phyloP scores from a whole-genome alignment of 768 basidiomycete genomes.

The Hygrophorus pudorinus region DNA sequence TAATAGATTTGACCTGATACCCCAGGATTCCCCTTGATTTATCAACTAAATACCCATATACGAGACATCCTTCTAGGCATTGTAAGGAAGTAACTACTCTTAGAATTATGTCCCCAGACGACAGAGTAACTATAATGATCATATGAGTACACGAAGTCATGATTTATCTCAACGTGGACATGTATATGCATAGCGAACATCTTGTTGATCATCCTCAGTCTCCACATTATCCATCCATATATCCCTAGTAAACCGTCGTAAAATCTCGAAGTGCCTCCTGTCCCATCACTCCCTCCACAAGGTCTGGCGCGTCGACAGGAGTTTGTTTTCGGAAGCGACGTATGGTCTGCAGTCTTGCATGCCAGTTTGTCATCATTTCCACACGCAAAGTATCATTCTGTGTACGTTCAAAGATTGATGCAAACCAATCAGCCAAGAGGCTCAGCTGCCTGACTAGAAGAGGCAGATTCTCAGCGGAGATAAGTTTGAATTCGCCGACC shows the following conservation, averaged over 20 bases:
- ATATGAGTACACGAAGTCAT: no score
- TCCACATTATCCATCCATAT: neutral
- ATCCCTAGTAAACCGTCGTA: slow-evolving; percentile 24
- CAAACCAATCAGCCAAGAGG: slow-evolving; percentile 83
- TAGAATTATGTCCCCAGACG: no score
- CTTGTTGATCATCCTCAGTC: neutral
- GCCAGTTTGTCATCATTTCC: slow-evolving; percentile 88
- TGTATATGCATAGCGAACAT: neutral
- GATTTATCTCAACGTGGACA: no score
- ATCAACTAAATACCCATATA: neutral
- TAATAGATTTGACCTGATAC: no score
- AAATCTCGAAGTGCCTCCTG: slow-evolving; percentile 50
- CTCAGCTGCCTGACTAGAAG: slow-evolving; percentile 84
- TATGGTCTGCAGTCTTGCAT: slow-evolving; percentile 68
- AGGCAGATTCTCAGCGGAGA: slow-evolving; percentile 81
- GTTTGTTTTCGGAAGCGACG: slow-evolving; percentile 50
- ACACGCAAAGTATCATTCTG: slow-evolving; percentile 56
- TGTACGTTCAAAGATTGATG: slow-evolving; percentile 71
- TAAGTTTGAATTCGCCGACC: slow-evolving; percentile 87
- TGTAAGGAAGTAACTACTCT: neutral
- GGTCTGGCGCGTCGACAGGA: slow-evolving; percentile 16
- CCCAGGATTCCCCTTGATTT: neutral
- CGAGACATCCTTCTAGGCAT: no score
- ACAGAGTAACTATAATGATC: no score
- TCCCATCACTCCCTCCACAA: slow-evolving; percentile 34